Percentiles rank a stretch among this genome's conserved stretches.
These are phyloP conservation scores for Pseudomassariella vexata DNA, from an alignment of 2,329 filamentous ascomycete genomes.

Conservation along the genomic window DNA sequence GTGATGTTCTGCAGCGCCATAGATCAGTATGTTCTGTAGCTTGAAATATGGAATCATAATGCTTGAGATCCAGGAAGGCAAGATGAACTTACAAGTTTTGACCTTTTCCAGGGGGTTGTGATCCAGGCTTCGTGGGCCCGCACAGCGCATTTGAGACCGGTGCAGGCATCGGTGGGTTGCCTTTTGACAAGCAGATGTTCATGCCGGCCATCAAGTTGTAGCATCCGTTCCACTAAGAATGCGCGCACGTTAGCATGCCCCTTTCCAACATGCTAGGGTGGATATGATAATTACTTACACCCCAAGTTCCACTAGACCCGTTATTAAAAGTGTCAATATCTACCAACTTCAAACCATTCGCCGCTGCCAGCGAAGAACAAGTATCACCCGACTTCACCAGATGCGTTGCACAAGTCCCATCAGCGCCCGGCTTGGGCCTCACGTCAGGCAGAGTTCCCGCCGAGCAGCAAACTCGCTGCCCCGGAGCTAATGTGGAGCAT, in stretches of 20 bases:
- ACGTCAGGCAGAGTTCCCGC: slow-evolving; percentile 26
- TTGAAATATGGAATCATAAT: too few species aligned
- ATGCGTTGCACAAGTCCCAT: slow-evolving; percentile 30
- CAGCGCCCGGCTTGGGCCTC: slow-evolving; percentile 23
- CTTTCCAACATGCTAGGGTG: too few species aligned
- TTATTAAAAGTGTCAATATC: too few species aligned
- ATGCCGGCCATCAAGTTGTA: slow-evolving; percentile 7
- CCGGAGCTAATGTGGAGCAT: slow-evolving; percentile 25
- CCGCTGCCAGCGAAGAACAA: slow-evolving; percentile 25
- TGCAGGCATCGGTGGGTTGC: slow-evolving; percentile 14
- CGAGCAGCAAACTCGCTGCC: slow-evolving; percentile 31
- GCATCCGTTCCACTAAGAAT: slow-evolving; percentile 16
- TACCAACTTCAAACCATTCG: too few species aligned
- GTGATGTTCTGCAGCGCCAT: too few species aligned
- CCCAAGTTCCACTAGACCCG: too few species aligned
- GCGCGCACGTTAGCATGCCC: too few species aligned
- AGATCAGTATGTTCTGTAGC: too few species aligned
- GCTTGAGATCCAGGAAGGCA: too few species aligned
- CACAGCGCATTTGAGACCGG: slow-evolving; percentile 13
- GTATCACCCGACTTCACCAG: slow-evolving; percentile 23
- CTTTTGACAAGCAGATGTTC: slow-evolving; percentile 17
- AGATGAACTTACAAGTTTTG: too few species aligned
- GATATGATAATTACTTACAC: too few species aligned
- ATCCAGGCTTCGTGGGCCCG: slow-evolving; percentile 10
- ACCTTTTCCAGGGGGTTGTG: slow-evolving; percentile 1